Conservation (phyloP, 805 yeast genomes). For the Lachancea dasiensis region DNA sequence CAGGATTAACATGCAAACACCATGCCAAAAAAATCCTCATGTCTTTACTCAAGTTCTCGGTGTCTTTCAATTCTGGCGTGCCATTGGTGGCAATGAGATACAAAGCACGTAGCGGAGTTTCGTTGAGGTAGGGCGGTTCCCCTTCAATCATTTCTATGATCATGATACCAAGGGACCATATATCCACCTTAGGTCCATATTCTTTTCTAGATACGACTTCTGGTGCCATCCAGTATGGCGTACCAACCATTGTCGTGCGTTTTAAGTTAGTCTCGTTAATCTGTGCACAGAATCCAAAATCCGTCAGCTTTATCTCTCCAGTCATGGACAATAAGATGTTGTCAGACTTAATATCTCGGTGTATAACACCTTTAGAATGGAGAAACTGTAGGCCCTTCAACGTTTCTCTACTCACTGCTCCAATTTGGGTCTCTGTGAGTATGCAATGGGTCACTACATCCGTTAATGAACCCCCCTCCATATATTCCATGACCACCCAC, state of each 20-base stretch:
- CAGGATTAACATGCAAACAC: slow-evolving; percentile 79
- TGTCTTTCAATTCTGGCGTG: slow-evolving; percentile 87
- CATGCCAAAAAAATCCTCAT: slow-evolving; percentile 66
- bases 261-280: slow-evolving; percentile 73
- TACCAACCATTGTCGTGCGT: slow-evolving; percentile 98
- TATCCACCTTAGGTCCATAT: slow-evolving; percentile 94
- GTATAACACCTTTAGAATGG: slow-evolving; percentile 89
- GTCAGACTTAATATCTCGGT: slow-evolving; percentile 93
- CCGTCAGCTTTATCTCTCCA: slow-evolving; percentile 92
- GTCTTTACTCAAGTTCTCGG: slow-evolving; percentile 64
- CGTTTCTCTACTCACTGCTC: slow-evolving; percentile 90
- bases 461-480: slow-evolving; percentile 97
- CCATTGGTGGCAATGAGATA: slow-evolving; percentile 95
- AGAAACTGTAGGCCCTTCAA: slow-evolving; percentile 78
- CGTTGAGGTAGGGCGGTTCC: slow-evolving; percentile 96
- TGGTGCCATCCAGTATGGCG: slow-evolving; percentile 99
- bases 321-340: slow-evolving; percentile 75
- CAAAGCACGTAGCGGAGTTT: slow-evolving; percentile 88
- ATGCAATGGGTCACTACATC: slow-evolving; percentile 88
- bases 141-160: slow-evolving; percentile 98
- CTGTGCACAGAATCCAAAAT: slow-evolving; percentile 96
- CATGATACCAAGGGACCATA: slow-evolving; percentile 98
- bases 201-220: slow-evolving; percentile 94
- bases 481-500: slow-evolving; percentile 98
- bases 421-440: slow-evolving; percentile 91